Base-by-base conservation (phyloP, 352 stramenopile species). In the Phytophthora uliginosa region DNA sequence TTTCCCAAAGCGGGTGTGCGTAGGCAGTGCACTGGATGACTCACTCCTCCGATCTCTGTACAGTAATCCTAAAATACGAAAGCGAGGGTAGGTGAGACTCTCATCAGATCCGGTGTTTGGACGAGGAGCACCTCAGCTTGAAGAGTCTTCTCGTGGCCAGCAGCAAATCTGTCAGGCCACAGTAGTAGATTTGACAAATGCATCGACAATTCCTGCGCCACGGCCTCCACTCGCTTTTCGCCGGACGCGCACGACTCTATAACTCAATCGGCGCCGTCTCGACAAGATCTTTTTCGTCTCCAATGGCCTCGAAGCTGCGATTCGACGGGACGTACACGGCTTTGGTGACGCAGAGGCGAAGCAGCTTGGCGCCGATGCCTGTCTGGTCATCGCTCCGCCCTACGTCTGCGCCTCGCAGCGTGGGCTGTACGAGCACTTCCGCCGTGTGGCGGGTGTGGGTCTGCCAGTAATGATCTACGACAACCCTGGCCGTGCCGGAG, bases 361-460 rank as follows among this genome's bases (percentile, higher is more conserved):
- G 56, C 90, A 98, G 54, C 85, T 95, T 31, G 97, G 97, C 12
- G 95, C 89, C 38, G 96, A 99, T 78, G 97, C 95, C 22, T 97
- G 86, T 63, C 82, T 99, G 7, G 86, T 99, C 33, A 97, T 99
- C 7, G 98, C 94, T 50, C 97, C 98, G 56, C 99, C 98, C 73
- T 99, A 99, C 81, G 95, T 99, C 67, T 99, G 99, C 81, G 95
- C 98, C 28, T 98, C 96, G 7, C 97, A 99, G 77, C 88, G 92
- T 67, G 94, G 91, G 24, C 76, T 99, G 24, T 95, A 98, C 56
- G 84, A 96, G 53, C 97, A 99, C 78, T 98, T 98, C 77, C 91
- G 94, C 74, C 81, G 76, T 3, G 84, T 95, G 22, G 85, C 86
- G 5, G 77, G 71, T 8, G 78, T 94, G 17, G 94, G 93, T 2